These are phyloP conservation scores for Aspergillus luchuensis DNA, from an alignment of 2,329 filamentous ascomycete species.

Conservation along the genomic window DNA sequence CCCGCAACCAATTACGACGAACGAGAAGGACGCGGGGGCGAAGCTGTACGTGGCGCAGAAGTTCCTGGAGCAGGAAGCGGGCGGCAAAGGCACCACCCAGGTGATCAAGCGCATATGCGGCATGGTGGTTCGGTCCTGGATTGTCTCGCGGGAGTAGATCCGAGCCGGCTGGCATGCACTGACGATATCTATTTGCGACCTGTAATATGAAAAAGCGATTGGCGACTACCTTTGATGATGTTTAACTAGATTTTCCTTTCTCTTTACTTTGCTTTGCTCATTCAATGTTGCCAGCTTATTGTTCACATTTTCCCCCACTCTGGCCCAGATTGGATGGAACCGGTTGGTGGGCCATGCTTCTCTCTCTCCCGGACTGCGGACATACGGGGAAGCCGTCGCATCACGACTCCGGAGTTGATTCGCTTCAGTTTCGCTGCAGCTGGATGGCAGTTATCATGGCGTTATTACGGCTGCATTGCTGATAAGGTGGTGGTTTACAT, in stretches of 20 bases:
- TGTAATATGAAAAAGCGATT: conserved; percentile 26
- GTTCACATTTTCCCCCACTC: background rate
- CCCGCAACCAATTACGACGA: conserved; percentile 59
- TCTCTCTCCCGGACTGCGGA: conserved; percentile 12
- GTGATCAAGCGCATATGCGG: conserved; percentile 71
- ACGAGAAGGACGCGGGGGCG: conserved; percentile 67
- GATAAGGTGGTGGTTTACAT: conserved; percentile 2
- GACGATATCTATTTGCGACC: conserved; percentile 18
- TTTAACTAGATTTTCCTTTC: conserved; percentile 22
- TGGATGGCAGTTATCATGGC: conserved; percentile 24
- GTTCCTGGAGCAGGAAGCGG: conserved; percentile 67
- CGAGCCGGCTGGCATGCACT: conserved; percentile 15
- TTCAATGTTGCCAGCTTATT: no score
- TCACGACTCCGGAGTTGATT: conserved; percentile 26
- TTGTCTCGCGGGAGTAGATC: conserved; percentile 41
- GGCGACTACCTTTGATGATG: conserved; percentile 21
- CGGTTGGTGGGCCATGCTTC: background rate
- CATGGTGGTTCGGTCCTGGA: conserved; percentile 63
- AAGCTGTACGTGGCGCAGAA: conserved; percentile 69
- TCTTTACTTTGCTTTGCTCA: background rate
- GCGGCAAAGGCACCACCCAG: conserved; percentile 71
- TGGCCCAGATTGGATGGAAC: background rate
- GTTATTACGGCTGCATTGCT: conserved; percentile 24
- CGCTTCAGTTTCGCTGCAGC: conserved; percentile 18
- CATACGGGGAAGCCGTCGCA: conserved; percentile 13